Evolutionary conservation across 441 rosid species (phyloP).

Genomic region (Mallotus repandus): DNA sequence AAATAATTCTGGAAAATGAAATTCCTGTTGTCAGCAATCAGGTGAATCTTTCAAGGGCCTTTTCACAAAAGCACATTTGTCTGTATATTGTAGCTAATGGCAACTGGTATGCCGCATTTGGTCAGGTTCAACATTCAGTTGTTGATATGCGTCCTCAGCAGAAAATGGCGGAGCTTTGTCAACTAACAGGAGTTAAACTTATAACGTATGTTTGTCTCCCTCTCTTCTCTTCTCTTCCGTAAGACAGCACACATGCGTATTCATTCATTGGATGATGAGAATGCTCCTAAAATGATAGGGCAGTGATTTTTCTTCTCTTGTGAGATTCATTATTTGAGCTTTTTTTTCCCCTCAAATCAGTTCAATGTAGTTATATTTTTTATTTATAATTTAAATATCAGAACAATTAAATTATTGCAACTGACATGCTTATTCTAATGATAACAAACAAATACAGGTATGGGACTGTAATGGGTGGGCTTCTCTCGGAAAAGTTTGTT

Average conservation of each 20-base stretch:
- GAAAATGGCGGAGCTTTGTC: slow-evolving; percentile 93
- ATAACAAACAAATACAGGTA: slow-evolving; percentile 46
- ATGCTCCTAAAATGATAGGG: slow-evolving; percentile 1
- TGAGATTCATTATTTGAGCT: not conserved
- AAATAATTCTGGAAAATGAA: slow-evolving; percentile 76
- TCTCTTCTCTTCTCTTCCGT: slow-evolving; percentile 25
- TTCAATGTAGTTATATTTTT: too few species aligned
- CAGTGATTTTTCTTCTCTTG: not conserved
- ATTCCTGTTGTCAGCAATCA: slow-evolving; percentile 96
- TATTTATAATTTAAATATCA: not conserved
- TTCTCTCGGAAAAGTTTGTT: slow-evolving; percentile 87
- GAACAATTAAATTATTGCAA: not conserved
- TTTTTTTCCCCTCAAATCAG: not conserved
- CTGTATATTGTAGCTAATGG: slow-evolving; percentile 12
- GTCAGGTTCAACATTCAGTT: slow-evolving; percentile 91
- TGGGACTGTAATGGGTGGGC: slow-evolving; percentile 96
- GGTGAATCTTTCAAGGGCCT: slow-evolving; percentile 33
- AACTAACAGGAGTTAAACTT: slow-evolving; percentile 83
- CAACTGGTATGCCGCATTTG: slow-evolving; percentile 18
- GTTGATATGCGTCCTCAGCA: slow-evolving; percentile 97
- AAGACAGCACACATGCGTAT: not conserved
- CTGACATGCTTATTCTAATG: not conserved
- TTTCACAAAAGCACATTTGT: not conserved
- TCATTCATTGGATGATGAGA: not conserved
- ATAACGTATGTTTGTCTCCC: slow-evolving; percentile 64